Evolutionary conservation across 768 basidiomycete species (phyloP).

Genomic region (Boletales sp.): DNA sequence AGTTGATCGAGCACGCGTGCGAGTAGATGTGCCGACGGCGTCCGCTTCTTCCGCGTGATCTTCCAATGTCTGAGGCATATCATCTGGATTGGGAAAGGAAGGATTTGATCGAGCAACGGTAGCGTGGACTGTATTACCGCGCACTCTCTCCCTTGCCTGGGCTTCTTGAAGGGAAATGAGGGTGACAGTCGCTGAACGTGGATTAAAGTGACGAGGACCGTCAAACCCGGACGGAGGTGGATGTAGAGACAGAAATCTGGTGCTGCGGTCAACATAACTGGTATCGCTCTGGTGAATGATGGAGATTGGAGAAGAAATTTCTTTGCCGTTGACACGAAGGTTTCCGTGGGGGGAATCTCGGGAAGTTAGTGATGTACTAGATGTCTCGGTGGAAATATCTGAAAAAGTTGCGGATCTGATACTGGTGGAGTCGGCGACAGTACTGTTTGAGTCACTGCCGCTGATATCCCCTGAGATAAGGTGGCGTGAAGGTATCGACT

Average conservation of each 20-base stretch:
- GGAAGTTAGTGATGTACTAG: conserved; percentile 20
- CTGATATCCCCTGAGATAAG: conserved; percentile 32
- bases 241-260: conserved; percentile 31
- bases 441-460: conserved; percentile 51
- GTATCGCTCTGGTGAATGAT: conserved; percentile 30
- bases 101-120: conserved; percentile 22
- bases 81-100: conserved; percentile 34
- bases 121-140: conserved; percentile 43
- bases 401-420: conserved; percentile 35
- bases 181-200: conserved; percentile 48
- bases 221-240: conserved; percentile 30
- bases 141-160: conserved; percentile 59
- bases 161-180: conserved; percentile 80
- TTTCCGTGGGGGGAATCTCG: conserved; percentile 14
- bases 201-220: conserved; percentile 51
- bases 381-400: conserved; percentile 34
- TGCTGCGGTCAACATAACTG: conserved; percentile 28
- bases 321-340: conserved; percentile 41
- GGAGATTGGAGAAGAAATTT: conserved; percentile 55
- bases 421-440: conserved; percentile 46
- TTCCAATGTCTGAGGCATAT: conserved; percentile 19
- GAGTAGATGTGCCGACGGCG: conserved; percentile 14
- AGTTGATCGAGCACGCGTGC: conserved; percentile 54
- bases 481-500: conserved; percentile 26
- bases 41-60: conserved; percentile 24